Base-by-base conservation (phyloP, 768 basidiomycete species). In the Lactifluus pinguis region DNA sequence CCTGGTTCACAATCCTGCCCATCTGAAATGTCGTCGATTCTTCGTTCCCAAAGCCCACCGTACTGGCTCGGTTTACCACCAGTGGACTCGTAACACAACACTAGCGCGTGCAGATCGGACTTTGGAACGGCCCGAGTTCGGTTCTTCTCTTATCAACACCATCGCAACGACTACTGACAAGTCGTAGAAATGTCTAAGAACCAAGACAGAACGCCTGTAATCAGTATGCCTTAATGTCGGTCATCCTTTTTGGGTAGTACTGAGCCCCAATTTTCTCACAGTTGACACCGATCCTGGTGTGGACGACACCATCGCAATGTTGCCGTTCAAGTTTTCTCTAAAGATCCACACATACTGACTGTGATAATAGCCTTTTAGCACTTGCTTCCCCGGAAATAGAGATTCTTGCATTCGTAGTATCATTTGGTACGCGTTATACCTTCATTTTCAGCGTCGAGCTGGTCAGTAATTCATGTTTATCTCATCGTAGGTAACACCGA, bases 281-380 rank as follows among this genome's bases (percentile, higher is more conserved):
- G 88, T 91, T 68, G 90, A 92, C 66, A 89, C 89, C 30, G 91
- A 94, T 69, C 89, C 91, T 7, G 92, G 92, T 38, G 85, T 92
- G 4, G 92, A 94, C 68, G 92, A 94, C 70, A 76, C 79, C 29
- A 66, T 92, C 54, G 90, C 90, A 32, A 83, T 94, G 89, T 87
- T 60, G 60, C 83, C 71, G 32, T 53, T 50, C n/a, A 25, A 39
- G 36, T 19, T 39, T 36, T 4, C 0, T 21, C 56, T 15, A 8
- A 36, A 21, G 42, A 39, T 34, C 29, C 47, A 49, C 53, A 21
- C 58, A 8, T 59, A 52, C 34, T 53, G 17, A 54, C n/a, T 36
- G n/a, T 13, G 32, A 29, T 53, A 2, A 30, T 66, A 91, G 89
- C 60, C 73, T 93, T 56, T 74, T 92, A 11, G 92, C 91, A 0